Evolutionary conservation across 2,329 filamentous ascomycete species (phyloP).

Genomic region (Cladorrhinum sp.): DNA sequence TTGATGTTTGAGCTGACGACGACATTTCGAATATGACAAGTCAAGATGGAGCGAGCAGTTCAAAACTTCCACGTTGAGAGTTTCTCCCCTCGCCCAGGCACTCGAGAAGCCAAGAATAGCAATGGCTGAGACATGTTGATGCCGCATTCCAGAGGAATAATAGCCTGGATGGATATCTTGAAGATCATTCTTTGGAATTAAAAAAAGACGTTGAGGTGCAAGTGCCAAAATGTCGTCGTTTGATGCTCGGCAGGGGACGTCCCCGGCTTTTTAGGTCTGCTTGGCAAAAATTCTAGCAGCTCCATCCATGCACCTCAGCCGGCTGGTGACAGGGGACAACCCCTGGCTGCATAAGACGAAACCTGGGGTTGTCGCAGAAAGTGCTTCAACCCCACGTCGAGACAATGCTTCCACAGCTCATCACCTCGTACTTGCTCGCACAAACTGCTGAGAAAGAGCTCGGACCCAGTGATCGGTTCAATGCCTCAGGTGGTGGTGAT

Average conservation of each 20-base stretch:
- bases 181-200: constrained; percentile 18
- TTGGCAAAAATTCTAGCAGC: constrained; percentile 13
- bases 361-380: constrained; percentile 33
- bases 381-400: constrained; percentile 35
- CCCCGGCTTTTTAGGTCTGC: constrained; percentile 13
- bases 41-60: too few species aligned
- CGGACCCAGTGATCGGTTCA: constrained; percentile 27
- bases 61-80: too few species aligned
- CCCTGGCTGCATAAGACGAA: constrained; percentile 26
- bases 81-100: neutral
- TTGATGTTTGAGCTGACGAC: neutral
- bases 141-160: constrained; percentile 11
- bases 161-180: constrained; percentile 18
- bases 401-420: constrained; percentile 28
- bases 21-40: neutral
- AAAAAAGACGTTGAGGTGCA: constrained; percentile 8
- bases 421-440: constrained; percentile 3
- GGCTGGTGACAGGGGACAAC: constrained; percentile 5
- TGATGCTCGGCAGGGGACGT: constrained; percentile 18
- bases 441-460: constrained; percentile 5
- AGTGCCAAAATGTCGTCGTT: constrained; percentile 16
- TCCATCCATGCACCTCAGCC: too few species aligned
- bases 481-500: constrained; percentile 13
- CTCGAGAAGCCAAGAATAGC: neutral
- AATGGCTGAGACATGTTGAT: constrained; percentile 2